Evolutionary conservation across 805 yeast genomes (phyloP), one percentile per base, ranked within the genome.

Genomic region (Candida multigemmis): DNA sequence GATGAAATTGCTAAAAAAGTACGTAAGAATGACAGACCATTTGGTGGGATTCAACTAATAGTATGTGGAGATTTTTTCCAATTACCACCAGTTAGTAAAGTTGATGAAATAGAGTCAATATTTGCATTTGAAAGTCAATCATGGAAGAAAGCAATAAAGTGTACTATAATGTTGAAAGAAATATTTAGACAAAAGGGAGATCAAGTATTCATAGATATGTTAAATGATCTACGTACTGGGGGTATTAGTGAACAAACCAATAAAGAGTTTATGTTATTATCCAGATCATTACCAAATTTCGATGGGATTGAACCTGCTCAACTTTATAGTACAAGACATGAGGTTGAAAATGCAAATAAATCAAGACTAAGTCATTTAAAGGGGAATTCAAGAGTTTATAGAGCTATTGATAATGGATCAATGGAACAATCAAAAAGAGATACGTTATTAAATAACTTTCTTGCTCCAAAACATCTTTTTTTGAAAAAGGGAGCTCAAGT

Each of bases 61-160:
- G 68, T 77, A 10, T 76, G 84, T 56, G 93, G 94, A 5, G 94
- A 82, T 48, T 82, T 82, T 46, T 81, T 71, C 46, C 94, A 82
- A 44, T 51, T 82, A 23, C 94, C 94, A 0, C 94, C 94, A 0
- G 84, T 77, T 6, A 49, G 60, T 9, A 63, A 52, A 29, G 34
- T 24, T 7, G 56, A 53, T 2, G 42, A 44, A 42, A 30, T 34
- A 3, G 48, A 46, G 17, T 24, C 55, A 35, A 26, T 48, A 26
- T 81, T 76, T 54, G 77, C 87, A 5, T 82, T 82, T 52, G 80
- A 80, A 36, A 62, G 77, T 16, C 39, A 50, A 2, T 55, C 76
- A 3, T 82, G 93, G 93, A 60, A 61, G 32, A 53, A 58, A 12
- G 59, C 74, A 5, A 71, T 82, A 35, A 53, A 67, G 18, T 53